Conservation (phyloP, 257 asterid species). For the Sherardia arvensis region DNA sequence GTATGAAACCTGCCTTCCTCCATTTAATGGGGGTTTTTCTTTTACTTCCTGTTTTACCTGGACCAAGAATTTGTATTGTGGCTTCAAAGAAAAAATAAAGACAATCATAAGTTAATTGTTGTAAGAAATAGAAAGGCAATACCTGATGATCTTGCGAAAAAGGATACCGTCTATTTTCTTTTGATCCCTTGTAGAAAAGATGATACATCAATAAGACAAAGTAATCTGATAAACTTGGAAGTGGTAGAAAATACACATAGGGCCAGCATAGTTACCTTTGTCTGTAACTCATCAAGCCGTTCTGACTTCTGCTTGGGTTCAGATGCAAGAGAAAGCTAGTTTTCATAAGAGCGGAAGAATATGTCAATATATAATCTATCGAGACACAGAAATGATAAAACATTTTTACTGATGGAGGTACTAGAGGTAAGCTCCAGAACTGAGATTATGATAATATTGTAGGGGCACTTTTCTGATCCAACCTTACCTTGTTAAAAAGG, state of each 20-base stretch:
- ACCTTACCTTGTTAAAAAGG: constrained; percentile 66
- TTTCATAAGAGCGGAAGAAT: constrained; percentile 10
- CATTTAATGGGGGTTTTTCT: constrained; percentile 13
- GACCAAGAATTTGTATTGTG: neutral
- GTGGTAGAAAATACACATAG: constrained; percentile 1
- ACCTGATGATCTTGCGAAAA: constrained; percentile 63
- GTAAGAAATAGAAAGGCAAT: neutral
- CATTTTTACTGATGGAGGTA: neutral
- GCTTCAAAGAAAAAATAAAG: neutral
- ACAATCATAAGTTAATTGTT: neutral
- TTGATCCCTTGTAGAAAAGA: constrained; percentile 68
- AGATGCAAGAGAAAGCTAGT: constrained; percentile 68
- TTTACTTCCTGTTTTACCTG: constrained; percentile 14
- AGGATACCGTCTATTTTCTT: constrained; percentile 74
- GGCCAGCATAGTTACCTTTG: constrained; percentile 42
- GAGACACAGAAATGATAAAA: neutral
- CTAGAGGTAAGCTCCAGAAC: neutral
- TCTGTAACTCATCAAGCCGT: constrained; percentile 17
- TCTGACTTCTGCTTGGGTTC: constrained; percentile 40
- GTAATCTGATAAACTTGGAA: constrained; percentile 1
- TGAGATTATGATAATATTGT: neutral
- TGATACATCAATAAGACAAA: constrained; percentile 23
- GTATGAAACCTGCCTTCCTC: constrained; percentile 16
- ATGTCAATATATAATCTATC: neutral
- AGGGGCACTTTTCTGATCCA: constrained; percentile 4